phyloP scores from a whole-genome alignment of 169 alveolate species.

The Cryptosporidium sp. region DNA sequence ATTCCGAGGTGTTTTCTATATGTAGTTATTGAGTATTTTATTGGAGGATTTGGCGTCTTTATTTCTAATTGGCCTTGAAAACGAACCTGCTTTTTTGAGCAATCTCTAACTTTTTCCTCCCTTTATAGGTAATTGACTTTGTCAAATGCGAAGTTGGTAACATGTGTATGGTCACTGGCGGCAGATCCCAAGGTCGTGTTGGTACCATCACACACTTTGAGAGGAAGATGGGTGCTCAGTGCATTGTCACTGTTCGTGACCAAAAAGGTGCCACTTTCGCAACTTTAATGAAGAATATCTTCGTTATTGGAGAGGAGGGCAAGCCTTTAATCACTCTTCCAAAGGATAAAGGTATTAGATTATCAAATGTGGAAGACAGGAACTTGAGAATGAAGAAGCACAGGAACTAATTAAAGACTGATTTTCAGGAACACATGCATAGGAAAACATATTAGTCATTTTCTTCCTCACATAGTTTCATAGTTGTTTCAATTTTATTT shows the following conservation, averaged over 20 bases:
- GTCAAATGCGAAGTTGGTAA: conserved; percentile 95
- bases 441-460: neutral
- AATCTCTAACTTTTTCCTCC: neutral
- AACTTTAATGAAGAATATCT: conserved; percentile 95
- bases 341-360: conserved; percentile 92
- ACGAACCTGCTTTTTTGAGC: neutral
- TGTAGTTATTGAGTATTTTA: neutral
- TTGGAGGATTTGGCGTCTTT: neutral
- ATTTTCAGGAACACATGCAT: conserved; percentile 2
- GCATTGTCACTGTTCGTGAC: conserved; percentile 83
- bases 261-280: conserved; percentile 93
- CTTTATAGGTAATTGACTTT: conserved; percentile 87
- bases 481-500: conserved; percentile 20
- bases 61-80: neutral
- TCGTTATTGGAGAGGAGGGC: conserved; percentile 96
- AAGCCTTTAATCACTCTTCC: conserved; percentile 94
- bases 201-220: conserved; percentile 95
- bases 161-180: conserved; percentile 95
- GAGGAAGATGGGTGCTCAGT: conserved; percentile 94
- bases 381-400: conserved; percentile 83
- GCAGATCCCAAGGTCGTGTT: conserved; percentile 99
- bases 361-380: conserved; percentile 91
- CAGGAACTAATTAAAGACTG: conserved; percentile 39
- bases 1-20: neutral
- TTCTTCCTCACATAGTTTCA: conserved; percentile 20